Conservation (phyloP, 345 rosid genomes). For the Eucalyptus tenuipes region DNA sequence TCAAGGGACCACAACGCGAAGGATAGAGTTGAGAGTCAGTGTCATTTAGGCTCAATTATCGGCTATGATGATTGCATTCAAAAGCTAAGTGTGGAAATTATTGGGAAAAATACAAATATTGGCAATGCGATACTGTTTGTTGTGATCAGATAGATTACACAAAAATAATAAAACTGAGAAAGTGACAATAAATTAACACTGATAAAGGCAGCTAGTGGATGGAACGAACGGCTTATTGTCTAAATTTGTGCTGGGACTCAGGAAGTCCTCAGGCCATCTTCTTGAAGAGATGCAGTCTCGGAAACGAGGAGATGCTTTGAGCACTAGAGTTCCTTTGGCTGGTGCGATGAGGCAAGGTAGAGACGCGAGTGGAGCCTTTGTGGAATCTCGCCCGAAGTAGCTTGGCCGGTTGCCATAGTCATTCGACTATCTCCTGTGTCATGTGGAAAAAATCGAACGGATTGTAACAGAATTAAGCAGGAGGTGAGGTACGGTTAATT, state of each 20-base stretch:
- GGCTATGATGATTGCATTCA: neutral
- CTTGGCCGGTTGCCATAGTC: neutral
- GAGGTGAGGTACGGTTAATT: neutral
- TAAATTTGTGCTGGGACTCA: neutral
- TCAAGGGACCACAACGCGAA: neutral
- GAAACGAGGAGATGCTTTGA: neutral
- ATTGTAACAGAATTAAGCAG: neutral
- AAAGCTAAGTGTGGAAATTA: neutral
- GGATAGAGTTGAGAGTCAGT: neutral
- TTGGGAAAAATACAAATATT: neutral
- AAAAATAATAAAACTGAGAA: neutral
- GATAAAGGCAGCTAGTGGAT: neutral
- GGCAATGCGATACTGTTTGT: neutral
- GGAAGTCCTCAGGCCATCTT: neutral
- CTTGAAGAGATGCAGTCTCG: neutral
- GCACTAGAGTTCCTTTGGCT: neutral
- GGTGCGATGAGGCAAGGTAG: neutral
- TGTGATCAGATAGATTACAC: neutral
- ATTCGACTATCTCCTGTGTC: neutral
- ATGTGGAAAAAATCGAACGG: rapidly evolving
- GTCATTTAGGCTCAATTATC: neutral
- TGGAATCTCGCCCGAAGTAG: neutral
- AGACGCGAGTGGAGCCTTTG: neutral
- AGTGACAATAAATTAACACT: neutral
- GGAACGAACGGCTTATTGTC: neutral